phyloP scores from a whole-genome alignment of 2,329 filamentous ascomycete species.

The Xylariaceae sp. region DNA sequence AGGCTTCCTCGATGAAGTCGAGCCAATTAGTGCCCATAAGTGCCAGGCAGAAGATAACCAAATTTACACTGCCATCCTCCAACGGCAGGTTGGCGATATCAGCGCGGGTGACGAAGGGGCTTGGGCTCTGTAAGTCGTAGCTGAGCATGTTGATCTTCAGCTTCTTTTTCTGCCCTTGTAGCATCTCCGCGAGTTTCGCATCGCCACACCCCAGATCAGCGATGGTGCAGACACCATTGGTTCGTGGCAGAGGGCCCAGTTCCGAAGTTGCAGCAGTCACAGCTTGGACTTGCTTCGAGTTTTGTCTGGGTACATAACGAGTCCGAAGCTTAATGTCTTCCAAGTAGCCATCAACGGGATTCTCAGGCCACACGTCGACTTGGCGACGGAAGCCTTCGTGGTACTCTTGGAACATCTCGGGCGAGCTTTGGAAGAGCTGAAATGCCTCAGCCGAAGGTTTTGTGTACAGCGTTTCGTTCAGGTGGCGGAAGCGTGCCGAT shows the following conservation, averaged over 20 bases:
- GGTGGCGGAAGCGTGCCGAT: conserved; percentile 90
- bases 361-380: conserved; percentile 92
- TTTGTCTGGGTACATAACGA: conserved; percentile 33
- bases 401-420: conserved; percentile 93
- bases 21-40: conserved; percentile 99
- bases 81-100: conserved; percentile 83
- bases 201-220: conserved; percentile 93
- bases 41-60: conserved; percentile 91
- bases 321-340: conserved; percentile 61
- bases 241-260: conserved; percentile 57
- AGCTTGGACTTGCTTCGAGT: conserved; percentile 10
- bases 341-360: conserved; percentile 87
- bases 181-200: conserved; percentile 65
- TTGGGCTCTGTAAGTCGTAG: conserved; percentile 78
- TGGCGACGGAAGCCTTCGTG: conserved; percentile 94
- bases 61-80: conserved; percentile 65
- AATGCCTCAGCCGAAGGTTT: conserved; percentile 80
- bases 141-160: conserved; percentile 70
- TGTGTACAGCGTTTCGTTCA: conserved; percentile 96
- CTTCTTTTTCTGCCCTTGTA: conserved; percentile 56
- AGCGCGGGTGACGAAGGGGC: conserved; percentile 71
- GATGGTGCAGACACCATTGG: conserved; percentile 65
- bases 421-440: conserved; percentile 71
- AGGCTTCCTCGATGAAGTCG: conserved; percentile 92
- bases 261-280: conserved; percentile 15